Percentiles rank a stretch among this genome's conserved stretches.
Evolutionary conservation across 2,329 filamentous ascomycete species (phyloP).

Genomic region (Microdochium nivale): DNA sequence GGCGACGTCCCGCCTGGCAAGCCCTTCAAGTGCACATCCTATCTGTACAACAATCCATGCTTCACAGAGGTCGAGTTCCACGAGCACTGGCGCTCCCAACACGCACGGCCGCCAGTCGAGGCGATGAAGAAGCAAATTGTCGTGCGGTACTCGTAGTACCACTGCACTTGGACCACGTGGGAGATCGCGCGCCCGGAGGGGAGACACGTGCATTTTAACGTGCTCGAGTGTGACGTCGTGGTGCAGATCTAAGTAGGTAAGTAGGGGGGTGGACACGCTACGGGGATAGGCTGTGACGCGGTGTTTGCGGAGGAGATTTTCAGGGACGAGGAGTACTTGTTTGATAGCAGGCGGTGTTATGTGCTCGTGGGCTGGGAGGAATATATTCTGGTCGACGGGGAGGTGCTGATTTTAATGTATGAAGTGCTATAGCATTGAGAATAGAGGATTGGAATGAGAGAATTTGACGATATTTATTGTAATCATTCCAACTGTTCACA

Average conservation of each 20-base stretch:
- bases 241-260: background rate
- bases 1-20: background rate
- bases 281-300: background rate
- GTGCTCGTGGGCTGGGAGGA: background rate
- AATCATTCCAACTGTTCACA: background rate
- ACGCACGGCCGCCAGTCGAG: background rate
- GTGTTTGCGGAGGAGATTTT: background rate
- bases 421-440: background rate
- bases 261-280: background rate
- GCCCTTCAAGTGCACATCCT: background rate
- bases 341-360: background rate
- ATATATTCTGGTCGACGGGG: background rate
- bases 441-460: background rate
- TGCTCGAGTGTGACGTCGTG: background rate
- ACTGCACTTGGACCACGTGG: background rate
- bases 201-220: background rate
- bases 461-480: background rate
- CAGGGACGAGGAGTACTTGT: background rate
- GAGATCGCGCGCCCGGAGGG: background rate
- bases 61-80: background rate
- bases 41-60: background rate
- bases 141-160: background rate
- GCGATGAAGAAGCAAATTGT: background rate
- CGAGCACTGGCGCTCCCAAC: background rate
- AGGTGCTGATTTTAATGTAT: background rate